A percentile compares a stretch with the other conserved stretches of the same genome.
Conservation (phyloP, 495 filamentous ascomycete genomes). For the Parachaetomium inaequale region DNA sequence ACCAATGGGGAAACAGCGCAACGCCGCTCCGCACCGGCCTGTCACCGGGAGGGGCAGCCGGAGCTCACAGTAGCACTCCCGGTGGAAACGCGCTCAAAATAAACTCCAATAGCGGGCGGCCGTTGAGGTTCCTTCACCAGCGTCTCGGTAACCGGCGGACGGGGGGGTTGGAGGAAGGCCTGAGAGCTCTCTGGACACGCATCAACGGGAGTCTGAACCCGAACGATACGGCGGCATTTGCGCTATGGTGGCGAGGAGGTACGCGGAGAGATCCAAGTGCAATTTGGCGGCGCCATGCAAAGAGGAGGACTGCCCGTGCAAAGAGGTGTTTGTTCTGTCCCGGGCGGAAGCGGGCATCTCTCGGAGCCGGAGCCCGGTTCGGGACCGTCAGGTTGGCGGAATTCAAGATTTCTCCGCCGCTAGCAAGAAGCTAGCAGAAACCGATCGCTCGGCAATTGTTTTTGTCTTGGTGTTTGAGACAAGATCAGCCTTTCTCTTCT, state of each 20-base stretch:
- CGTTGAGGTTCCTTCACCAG: background rate
- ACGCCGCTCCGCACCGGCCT: conserved; percentile 17
- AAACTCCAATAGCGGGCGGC: conserved; percentile 4
- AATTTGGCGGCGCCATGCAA: too few relatives aligned
- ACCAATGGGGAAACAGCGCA: conserved; percentile 9
- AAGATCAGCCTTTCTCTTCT: background rate
- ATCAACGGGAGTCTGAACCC: too few relatives aligned
- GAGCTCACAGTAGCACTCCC: conserved; percentile 12
- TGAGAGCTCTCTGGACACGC: background rate
- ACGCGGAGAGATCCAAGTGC: too few relatives aligned
- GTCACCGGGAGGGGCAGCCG: conserved; percentile 17
- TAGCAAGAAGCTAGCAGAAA: background rate
- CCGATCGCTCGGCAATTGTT: background rate
- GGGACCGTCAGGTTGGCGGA: background rate
- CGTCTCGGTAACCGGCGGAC: background rate
- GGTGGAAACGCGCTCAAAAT: conserved; percentile 17
- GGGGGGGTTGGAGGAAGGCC: background rate
- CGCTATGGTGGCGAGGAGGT: too few relatives aligned
- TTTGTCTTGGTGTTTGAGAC: background rate
- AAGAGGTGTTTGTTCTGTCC: conserved; percentile 2
- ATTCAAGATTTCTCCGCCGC: background rate
- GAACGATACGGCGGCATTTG: too few relatives aligned
- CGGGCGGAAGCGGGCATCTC: background rate
- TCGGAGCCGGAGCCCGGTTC: conserved; percentile 2
- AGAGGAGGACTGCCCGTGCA: too few relatives aligned